Evolutionary conservation across 1,139 yeast genomes (phyloP).

Genomic region (Blastobotrys ciferrii): DNA sequence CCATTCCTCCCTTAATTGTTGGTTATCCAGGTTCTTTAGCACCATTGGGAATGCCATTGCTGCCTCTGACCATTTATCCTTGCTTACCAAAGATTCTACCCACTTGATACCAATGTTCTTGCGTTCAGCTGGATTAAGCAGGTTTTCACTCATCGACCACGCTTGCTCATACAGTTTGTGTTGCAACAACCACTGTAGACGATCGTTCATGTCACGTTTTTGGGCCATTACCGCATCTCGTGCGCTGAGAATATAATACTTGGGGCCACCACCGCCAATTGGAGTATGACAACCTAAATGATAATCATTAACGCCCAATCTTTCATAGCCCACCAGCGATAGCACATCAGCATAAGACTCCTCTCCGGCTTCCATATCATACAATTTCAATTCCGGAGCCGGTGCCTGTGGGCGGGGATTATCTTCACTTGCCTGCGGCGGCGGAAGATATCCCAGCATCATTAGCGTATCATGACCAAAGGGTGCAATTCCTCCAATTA

Average conservation of each 20-base stretch:
- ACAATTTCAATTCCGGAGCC: conserved; percentile 70
- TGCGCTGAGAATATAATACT: conserved; percentile 72
- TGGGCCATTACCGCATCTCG: conserved; percentile 77
- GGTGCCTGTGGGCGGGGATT: conserved; percentile 15
- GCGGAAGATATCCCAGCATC: conserved; percentile 43
- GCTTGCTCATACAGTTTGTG: conserved; percentile 60
- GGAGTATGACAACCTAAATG: conserved; percentile 41
- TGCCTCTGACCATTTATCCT: conserved; percentile 56
- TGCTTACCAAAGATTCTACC: conserved; percentile 52
- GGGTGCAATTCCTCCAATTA: conserved; percentile 76
- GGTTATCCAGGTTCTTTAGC: conserved; percentile 34
- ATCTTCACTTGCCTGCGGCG: conserved; percentile 22
- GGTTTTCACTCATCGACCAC: conserved; percentile 67
- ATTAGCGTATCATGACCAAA: conserved; percentile 45
- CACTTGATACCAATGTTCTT: conserved; percentile 62
- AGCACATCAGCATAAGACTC: conserved; percentile 85
- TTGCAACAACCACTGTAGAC: conserved; percentile 68
- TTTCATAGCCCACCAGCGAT: conserved; percentile 56
- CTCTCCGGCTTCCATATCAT: conserved; percentile 64
- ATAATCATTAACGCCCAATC: conserved; percentile 78
- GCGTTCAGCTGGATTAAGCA: conserved; percentile 51
- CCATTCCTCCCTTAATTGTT: conserved; percentile 51
- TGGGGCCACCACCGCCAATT: conserved; percentile 30
- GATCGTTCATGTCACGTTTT: conserved; percentile 65
- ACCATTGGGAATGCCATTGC: conserved; percentile 49